Conservation (phyloP, 495 filamentous ascomycete species). For the Neurospora sp. region DNA sequence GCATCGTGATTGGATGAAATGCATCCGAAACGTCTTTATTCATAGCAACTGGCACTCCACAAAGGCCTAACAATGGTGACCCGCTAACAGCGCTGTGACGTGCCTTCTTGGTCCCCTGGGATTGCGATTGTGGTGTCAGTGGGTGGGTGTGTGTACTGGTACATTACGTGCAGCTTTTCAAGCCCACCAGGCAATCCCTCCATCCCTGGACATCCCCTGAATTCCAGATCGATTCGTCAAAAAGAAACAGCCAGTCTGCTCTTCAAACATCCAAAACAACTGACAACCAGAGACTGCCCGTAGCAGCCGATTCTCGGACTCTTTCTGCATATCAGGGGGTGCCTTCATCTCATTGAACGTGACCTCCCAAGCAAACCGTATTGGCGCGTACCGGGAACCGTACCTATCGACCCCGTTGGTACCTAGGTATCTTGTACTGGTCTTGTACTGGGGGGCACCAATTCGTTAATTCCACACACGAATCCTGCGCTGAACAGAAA, state of each 20-base stretch:
- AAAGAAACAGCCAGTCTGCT: not conserved
- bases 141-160: not conserved
- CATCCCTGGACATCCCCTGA: not conserved
- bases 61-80: not conserved
- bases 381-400: not conserved
- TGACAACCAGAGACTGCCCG: not conserved
- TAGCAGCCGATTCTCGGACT: not conserved
- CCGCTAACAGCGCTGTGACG: conserved; percentile 10
- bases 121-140: not conserved
- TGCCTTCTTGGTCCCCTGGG: conserved; percentile 8
- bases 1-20: conserved; percentile 3
- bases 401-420: not conserved
- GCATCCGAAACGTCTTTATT: conserved; percentile 5
- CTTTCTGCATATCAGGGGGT: not conserved
- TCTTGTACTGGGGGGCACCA: not conserved
- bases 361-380: not conserved
- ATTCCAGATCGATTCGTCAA: not conserved
- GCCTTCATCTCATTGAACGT: not conserved
- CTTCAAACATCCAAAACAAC: not conserved
- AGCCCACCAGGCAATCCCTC: not conserved
- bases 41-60: conserved; percentile 1
- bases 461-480: not conserved
- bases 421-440: not conserved
- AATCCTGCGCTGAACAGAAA: conserved; percentile 6
- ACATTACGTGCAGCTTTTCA: not conserved